Percentiles rank a stretch among this genome's conserved stretches.
These are phyloP conservation scores for Sporisorium iseilematis-ciliati DNA, from an alignment of 1,284 basidiomycete genomes.

Conservation along the genomic window DNA sequence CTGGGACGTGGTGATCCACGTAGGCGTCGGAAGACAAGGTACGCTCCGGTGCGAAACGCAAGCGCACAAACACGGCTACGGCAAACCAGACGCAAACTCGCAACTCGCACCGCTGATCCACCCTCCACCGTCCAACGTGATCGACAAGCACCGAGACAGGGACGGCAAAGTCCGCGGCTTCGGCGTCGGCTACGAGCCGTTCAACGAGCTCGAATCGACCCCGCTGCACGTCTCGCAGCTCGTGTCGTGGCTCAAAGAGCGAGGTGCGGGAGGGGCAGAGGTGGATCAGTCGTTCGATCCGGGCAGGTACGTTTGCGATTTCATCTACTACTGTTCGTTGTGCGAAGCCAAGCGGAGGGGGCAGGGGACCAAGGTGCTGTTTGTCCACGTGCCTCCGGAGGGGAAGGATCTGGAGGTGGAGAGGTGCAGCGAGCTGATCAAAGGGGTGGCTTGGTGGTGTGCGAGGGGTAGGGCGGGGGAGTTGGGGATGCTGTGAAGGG, in stretches of 20 bases:
- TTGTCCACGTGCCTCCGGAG: constrained; percentile 43
- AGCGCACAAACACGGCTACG: constrained; percentile 46
- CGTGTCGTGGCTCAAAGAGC: constrained; percentile 16
- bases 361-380: constrained; percentile 22
- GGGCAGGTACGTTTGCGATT: constrained; percentile 54
- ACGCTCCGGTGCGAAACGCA: constrained; percentile 40
- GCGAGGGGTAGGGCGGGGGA: constrained; percentile 11
- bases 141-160: constrained; percentile 13
- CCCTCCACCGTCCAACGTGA: background rate
- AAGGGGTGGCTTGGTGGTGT: constrained; percentile 38
- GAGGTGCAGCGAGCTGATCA: constrained; percentile 24
- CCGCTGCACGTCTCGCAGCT: constrained; percentile 22
- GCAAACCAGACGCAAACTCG: constrained; percentile 24
- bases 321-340: constrained; percentile 46
- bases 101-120: constrained; percentile 16
- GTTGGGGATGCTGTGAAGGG: background rate
- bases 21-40: constrained; percentile 39
- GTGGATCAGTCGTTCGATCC: constrained; percentile 35
- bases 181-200: constrained; percentile 25
- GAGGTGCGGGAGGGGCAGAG: constrained; percentile 11
- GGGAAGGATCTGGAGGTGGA: constrained; percentile 17
- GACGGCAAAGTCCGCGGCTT: constrained; percentile 33
- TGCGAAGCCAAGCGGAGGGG: constrained; percentile 22
- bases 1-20: constrained; percentile 50
- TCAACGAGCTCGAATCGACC: constrained; percentile 17